Evolutionary conservation across 116 monocot species (phyloP).

Genomic region (Papilionanthe hybrid): DNA sequence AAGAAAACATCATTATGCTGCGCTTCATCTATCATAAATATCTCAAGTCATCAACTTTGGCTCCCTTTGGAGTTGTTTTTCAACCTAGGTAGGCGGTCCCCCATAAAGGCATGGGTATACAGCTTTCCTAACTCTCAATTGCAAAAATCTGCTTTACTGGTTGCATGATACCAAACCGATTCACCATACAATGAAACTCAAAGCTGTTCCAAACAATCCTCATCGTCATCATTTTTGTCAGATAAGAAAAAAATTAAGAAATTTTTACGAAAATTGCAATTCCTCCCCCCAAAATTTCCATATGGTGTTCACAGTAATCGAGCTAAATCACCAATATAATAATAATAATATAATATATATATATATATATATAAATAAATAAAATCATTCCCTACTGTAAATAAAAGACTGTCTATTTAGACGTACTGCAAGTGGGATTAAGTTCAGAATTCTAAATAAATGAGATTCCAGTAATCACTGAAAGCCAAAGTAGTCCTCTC

Average conservation of each 20-base stretch:
- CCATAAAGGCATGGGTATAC: background rate
- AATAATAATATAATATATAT: no score
- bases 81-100: background rate
- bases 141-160: background rate
- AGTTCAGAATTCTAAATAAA: background rate
- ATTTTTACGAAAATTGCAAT: background rate
- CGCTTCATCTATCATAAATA: conserved; percentile 1
- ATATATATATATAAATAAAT: no score
- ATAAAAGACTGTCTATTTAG: no score
- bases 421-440: background rate
- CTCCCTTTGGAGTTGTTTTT: background rate
- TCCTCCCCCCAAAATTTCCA: no score
- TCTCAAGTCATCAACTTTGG: background rate
- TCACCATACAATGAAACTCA: background rate
- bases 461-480: background rate
- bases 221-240: background rate
- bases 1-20: background rate
- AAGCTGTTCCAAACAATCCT: background rate
- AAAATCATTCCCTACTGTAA: no score
- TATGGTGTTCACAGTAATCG: no score
- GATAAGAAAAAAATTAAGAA: background rate
- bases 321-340: background rate
- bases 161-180: background rate
- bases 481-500: background rate
- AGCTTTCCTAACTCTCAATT: background rate